Base-by-base conservation (phyloP, 345 rosid species). In the Chamaenerion angustifolium region DNA sequence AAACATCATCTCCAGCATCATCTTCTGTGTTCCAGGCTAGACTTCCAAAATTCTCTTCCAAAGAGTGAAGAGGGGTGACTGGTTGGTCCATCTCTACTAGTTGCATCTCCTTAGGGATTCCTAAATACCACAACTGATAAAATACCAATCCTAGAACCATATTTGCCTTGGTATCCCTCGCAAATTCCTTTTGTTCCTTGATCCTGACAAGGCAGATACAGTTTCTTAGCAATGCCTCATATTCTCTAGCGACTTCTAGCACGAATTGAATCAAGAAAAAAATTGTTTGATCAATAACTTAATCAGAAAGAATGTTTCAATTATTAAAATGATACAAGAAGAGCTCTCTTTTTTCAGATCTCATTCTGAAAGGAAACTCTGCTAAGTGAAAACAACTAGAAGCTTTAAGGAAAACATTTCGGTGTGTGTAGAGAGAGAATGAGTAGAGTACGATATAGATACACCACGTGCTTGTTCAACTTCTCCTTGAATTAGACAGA, bases 81-180 rank as follows among this genome's bases (percentile, higher is more conserved):
- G 41, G 48, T 59, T 51, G 60, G 16, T 69, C 68, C 25, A 58
- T 45, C 49, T 63, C 71, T 56, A 61, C 59, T 65, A 58, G 61
- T 61, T 68, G 71, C 56, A 82, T 60, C 46, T 67, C 74, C 50
- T 48, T 63, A 16, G 64, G 59, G 46, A 78, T 67, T 51, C 67
- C 67, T 45, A 64, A 54, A 67, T 70, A 68, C 89, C 93, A 85
- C 48, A 75, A 52, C 73, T 77, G 73, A 54, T 46, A 80, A 51
- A 72, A 78, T 42, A 79, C 74, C 77, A 82, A 68, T 46, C 90
- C 95, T 51, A 77, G 16, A 31, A 75, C 65, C 61, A 80, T 49
- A 67, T 71, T 54, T 42, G 80, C 59, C 65, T 64, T 42, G 12
- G 87, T 77, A 19, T 75, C 71, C 42, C 59, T 68, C 62, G 66